Conservation (phyloP, 192 early-diverging fungal species). For the Funneliformis geosporum region DNA sequence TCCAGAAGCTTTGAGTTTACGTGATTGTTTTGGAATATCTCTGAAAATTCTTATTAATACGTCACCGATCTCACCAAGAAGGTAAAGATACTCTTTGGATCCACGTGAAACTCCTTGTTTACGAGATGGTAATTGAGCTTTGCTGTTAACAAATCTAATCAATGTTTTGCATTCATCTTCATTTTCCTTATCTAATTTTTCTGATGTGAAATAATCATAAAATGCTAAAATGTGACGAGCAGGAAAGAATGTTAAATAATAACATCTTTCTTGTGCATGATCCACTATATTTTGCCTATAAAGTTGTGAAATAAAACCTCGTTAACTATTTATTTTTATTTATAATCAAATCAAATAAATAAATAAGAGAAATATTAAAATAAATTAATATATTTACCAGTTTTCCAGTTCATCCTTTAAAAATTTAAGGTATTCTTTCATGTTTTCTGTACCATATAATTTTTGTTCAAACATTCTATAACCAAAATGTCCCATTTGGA, state of each 20-base stretch:
- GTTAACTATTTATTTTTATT: neutral
- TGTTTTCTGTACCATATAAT: neutral
- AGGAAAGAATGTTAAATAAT: slow-evolving; percentile 32
- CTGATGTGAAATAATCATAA: slow-evolving; percentile 29
- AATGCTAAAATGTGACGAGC: slow-evolving; percentile 30
- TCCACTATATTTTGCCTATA: slow-evolving; percentile 25
- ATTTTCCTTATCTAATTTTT: neutral
- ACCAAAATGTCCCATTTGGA: slow-evolving; percentile 31
- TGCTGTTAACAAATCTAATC: slow-evolving; percentile 14
- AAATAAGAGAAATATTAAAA: neutral
- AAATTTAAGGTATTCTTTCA: neutral
- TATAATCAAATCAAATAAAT: too few species aligned
- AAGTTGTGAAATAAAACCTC: neutral
- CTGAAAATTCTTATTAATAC: neutral
- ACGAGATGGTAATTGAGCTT: neutral
- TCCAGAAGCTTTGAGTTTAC: neutral
- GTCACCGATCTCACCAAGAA: neutral
- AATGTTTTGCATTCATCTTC: slow-evolving; percentile 18
- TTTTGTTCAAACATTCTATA: slow-evolving; percentile 26
- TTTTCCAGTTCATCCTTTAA: slow-evolving; percentile 18
- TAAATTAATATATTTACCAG: slow-evolving; percentile 3
- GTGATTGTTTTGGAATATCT: neutral
- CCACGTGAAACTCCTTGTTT: too few species aligned
- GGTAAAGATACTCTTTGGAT: neutral
- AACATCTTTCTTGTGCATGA: slow-evolving; percentile 20